Evolutionary conservation across 495 filamentous ascomycete species (phyloP).

Genomic region (Lepraria neglecta): DNA sequence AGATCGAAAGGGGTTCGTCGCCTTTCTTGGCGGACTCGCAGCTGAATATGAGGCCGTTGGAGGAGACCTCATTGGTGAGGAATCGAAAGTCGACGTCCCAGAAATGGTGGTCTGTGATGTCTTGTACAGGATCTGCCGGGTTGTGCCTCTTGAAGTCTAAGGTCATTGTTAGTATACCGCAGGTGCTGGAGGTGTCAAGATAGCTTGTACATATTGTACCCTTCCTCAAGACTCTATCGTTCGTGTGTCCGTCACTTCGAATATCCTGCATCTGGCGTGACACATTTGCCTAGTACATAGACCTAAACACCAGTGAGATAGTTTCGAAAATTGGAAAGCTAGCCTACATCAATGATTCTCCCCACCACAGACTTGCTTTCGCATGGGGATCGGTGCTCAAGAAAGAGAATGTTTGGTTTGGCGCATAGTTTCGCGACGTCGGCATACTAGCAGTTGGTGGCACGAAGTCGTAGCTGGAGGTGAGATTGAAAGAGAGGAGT

Average conservation of each 20-base stretch:
- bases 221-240: conserved; percentile 1
- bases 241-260: neutral
- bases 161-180: neutral
- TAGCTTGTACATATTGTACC: neutral
- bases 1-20: conserved; percentile 8
- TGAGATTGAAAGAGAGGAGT: conserved; percentile 26
- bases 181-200: too few relatives aligned
- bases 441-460: conserved; percentile 10
- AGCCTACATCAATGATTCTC: conserved; percentile 26
- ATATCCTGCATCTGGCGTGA: neutral
- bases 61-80: conserved; percentile 16
- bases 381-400: conserved; percentile 12
- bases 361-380: conserved; percentile 26
- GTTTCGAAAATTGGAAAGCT: conserved; percentile 2
- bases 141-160: neutral
- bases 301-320: conserved; percentile 5
- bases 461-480: conserved; percentile 28
- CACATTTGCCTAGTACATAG: neutral
- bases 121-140: neutral
- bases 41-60: neutral
- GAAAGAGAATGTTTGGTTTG: neutral
- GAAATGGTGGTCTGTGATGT: conserved; percentile 18
- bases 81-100: conserved; percentile 15
- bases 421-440: conserved; percentile 10
- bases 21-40: neutral